These are phyloP conservation scores for Ampelocalamus luodianensis DNA, from an alignment of 176 grass and related monocot species.

Conservation along the genomic window DNA sequence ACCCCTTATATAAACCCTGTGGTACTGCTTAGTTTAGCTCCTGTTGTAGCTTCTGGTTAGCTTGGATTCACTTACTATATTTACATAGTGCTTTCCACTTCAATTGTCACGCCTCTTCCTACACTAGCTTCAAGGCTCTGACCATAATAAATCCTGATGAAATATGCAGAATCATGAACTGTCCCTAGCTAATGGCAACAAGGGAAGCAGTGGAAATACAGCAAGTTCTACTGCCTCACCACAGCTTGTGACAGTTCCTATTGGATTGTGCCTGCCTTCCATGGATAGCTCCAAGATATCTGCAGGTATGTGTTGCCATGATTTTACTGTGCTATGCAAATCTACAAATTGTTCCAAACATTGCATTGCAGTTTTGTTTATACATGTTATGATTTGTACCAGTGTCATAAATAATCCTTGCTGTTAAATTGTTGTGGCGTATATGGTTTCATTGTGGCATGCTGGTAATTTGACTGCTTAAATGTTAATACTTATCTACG, in stretches of 20 bases:
- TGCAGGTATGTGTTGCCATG: constrained; percentile 42
- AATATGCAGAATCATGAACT: constrained; percentile 57
- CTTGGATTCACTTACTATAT: constrained; percentile 30
- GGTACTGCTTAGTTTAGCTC: background rate
- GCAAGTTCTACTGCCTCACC: constrained; percentile 32
- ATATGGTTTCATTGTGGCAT: background rate
- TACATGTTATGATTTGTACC: constrained; percentile 2
- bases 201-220: constrained; percentile 28
- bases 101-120: constrained; percentile 15
- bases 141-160: constrained; percentile 26
- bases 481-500: background rate
- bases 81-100: constrained; percentile 24
- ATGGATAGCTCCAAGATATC: constrained; percentile 49
- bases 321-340: constrained; percentile 29
- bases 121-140: constrained; percentile 31
- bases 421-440: constrained; percentile 2
- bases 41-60: constrained; percentile 3
- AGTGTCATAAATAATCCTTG: background rate
- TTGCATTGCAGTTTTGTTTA: background rate
- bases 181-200: constrained; percentile 54
- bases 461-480: constrained; percentile 13
- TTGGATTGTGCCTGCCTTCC: constrained; percentile 56
- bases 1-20: background rate
- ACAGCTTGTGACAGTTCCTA: constrained; percentile 60
- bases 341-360: constrained; percentile 27